phyloP scores from a whole-genome alignment of 139 green algal genomes.

The Auxenochlorella pyrenoidosa region DNA sequence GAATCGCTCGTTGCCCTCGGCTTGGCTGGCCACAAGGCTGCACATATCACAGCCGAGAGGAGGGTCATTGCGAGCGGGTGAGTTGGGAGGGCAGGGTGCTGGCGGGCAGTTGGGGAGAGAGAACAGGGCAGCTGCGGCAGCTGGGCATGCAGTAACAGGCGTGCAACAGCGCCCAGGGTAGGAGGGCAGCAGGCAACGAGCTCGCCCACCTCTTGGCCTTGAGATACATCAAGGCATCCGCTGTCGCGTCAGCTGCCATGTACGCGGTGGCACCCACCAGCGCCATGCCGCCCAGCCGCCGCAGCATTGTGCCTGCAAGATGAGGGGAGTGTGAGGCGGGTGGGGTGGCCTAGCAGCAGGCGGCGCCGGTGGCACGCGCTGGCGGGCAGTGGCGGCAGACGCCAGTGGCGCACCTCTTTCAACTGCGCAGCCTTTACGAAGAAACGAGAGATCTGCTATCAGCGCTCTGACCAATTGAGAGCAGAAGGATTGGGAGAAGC shows the following conservation, averaged over 20 bases:
- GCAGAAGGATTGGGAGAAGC: no score
- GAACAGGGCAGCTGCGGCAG: neutral
- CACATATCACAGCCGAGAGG: neutral
- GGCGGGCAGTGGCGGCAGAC: neutral
- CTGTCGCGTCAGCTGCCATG: neutral
- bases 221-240: neutral
- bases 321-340: neutral
- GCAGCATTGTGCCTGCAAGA: neutral
- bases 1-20: neutral
- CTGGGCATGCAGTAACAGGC: no score
- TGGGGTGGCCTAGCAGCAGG: neutral
- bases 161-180: neutral
- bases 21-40: neutral
- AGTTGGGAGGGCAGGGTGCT: no score
- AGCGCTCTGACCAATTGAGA: no score
- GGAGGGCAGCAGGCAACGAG: no score
- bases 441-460: no score
- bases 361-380: no score
- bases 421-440: no score
- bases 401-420: neutral
- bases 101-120: neutral
- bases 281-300: slow-evolving; percentile 1
- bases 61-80: no score
- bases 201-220: neutral
- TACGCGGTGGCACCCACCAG: neutral